Conservation (phyloP, 2,329 filamentous ascomycete species). For the Lecanicillium sp. region DNA sequence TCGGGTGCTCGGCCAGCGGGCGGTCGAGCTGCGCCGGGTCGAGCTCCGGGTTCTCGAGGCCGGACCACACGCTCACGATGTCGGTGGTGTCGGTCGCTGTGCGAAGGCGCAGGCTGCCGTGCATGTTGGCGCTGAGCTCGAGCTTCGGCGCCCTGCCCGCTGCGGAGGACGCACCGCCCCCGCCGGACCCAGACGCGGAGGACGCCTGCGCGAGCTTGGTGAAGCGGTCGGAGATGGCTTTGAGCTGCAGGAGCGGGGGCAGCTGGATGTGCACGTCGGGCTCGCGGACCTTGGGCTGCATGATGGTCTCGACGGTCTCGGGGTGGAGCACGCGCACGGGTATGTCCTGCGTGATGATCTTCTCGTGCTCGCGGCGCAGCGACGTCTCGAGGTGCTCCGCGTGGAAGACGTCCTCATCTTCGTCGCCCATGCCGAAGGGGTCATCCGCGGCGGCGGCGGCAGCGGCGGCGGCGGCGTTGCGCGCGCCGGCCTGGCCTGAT, state of each 20-base stretch:
- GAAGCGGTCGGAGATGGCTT: constrained; percentile 91
- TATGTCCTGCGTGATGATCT: constrained; percentile 89
- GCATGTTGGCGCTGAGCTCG: constrained; percentile 90
- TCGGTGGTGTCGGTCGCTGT: constrained; percentile 78
- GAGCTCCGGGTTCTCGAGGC: constrained; percentile 78
- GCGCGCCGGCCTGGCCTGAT: constrained; percentile 25
- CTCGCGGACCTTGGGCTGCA: constrained; percentile 84
- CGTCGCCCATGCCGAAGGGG: constrained; percentile 32
- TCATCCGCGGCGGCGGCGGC: constrained; percentile 26
- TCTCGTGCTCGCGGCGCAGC: constrained; percentile 69
- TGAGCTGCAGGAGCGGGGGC: constrained; percentile 79
- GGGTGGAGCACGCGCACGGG: constrained; percentile 87
- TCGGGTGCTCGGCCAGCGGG: constrained; percentile 72
- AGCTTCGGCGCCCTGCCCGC: constrained; percentile 54
- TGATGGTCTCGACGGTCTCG: constrained; percentile 80
- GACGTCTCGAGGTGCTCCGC: constrained; percentile 49
- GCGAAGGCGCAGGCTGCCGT: constrained; percentile 73
- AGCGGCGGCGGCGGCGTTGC: constrained; percentile 14
- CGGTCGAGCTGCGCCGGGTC: constrained; percentile 70
- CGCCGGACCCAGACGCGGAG: neutral
- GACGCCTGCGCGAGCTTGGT: constrained; percentile 67
- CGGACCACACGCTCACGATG: constrained; percentile 80
- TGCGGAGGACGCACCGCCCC: neutral
- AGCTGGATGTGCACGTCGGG: constrained; percentile 92
- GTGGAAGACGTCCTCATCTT: constrained; percentile 41